These are phyloP conservation scores for Euphorbia celastroides DNA, from an alignment of 441 rosid genomes.

Conservation along the genomic window DNA sequence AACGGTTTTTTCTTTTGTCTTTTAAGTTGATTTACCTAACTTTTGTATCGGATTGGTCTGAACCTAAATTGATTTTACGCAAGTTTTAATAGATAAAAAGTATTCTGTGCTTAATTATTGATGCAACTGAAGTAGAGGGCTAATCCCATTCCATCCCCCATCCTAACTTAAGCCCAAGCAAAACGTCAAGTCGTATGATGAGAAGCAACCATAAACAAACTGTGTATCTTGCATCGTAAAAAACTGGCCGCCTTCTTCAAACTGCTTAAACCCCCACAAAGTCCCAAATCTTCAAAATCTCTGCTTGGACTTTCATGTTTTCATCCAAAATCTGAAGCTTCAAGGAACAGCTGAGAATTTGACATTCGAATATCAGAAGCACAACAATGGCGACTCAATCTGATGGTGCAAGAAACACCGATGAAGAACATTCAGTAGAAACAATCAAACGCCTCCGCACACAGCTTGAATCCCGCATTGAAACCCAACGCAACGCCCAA, in stretches of 20 bases:
- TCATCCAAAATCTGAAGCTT: not conserved
- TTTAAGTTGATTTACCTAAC: no score
- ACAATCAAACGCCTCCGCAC: slow-evolving; percentile 53
- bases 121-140: no score
- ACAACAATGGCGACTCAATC: slow-evolving; percentile 43
- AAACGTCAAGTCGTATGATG: not conserved
- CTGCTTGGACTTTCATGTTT: not conserved
- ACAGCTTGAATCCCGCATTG: slow-evolving; percentile 69
- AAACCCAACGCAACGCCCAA: slow-evolving; percentile 53
- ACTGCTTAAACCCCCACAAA: not conserved
- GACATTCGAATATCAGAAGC: not conserved
- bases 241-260: no score
- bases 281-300: not conserved
- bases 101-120: no score
- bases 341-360: not conserved
- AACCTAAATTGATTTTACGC: no score
- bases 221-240: not conserved
- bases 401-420: slow-evolving; percentile 24
- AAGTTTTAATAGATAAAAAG: no score
- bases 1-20: no score
- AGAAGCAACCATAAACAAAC: not conserved
- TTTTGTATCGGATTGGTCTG: no score
- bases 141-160: not conserved
- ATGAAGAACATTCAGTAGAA: slow-evolving; percentile 30
- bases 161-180: not conserved